Percentiles rank a stretch among this genome's conserved stretches.
Conservation (phyloP, 2,329 filamentous ascomycete species). For the Alternaria sp. region DNA sequence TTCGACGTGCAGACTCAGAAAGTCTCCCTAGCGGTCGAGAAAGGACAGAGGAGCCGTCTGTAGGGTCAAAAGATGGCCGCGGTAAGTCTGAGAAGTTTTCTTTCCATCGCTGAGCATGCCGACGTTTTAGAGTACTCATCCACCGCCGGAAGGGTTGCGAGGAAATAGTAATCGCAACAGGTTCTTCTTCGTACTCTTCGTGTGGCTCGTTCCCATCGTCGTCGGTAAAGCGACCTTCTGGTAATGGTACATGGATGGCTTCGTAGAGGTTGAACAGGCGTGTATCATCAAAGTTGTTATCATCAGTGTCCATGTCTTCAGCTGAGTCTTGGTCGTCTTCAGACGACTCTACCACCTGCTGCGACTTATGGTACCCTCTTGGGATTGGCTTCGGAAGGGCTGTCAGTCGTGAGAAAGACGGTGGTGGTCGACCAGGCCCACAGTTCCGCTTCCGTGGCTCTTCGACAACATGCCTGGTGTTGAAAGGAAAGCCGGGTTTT, state of each 20-base stretch:
- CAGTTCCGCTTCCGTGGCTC: conserved; percentile 36
- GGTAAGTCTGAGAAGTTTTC: conserved; percentile 47
- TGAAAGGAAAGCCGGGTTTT: conserved; percentile 14
- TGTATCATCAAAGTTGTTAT: conserved; percentile 25
- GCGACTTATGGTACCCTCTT: conserved; percentile 12
- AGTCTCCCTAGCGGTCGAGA: conserved; percentile 18
- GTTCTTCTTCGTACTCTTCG: conserved; percentile 8
- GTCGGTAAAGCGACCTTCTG: conserved; percentile 33
- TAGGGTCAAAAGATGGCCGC: conserved; percentile 48
- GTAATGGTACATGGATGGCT: conserved; percentile 43
- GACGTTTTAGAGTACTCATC: conserved; percentile 74
- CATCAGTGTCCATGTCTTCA: conserved; percentile 25
- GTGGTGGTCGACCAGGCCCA: conserved; percentile 26
- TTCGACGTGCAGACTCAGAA: conserved; percentile 45
- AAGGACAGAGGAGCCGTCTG: conserved; percentile 18
- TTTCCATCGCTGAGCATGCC: conserved; percentile 54
- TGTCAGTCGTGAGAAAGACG: conserved; percentile 23
- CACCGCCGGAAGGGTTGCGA: conserved; percentile 72
- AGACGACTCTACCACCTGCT: conserved; percentile 12
- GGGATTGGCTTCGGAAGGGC: conserved; percentile 23
- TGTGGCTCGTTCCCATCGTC: conserved; percentile 23
- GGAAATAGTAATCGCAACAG: conserved; percentile 4
- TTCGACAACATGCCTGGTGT: conserved; percentile 16
- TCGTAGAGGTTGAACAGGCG: conserved; percentile 43
- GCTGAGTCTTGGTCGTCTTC: conserved; percentile 19